These are phyloP conservation scores for Aspergillus taichungensis DNA, from an alignment of 495 filamentous ascomycete species.

Conservation along the genomic window DNA sequence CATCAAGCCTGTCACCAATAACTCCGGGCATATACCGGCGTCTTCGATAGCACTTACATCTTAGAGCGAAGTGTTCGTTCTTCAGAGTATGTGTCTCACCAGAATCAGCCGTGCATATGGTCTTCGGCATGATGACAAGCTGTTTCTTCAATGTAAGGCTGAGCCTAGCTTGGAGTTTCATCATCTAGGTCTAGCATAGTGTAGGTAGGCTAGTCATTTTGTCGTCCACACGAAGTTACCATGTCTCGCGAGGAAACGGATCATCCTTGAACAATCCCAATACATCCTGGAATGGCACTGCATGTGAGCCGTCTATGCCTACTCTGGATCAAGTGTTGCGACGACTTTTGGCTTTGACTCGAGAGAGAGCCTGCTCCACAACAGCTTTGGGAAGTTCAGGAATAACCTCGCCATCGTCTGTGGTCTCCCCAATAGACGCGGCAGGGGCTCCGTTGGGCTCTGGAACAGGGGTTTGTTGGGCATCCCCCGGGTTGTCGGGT, in stretches of 20 bases:
- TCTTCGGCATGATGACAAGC: not conserved
- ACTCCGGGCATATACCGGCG: not conserved
- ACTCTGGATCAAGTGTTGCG: not conserved
- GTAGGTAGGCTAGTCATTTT: no score
- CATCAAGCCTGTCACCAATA: slow-evolving; percentile 16
- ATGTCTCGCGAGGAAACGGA: no score
- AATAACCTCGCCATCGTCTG: slow-evolving; percentile 33
- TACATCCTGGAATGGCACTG: not conserved
- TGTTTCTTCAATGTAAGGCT: slow-evolving; percentile 11
- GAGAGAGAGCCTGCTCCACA: slow-evolving; percentile 43
- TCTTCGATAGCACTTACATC: slow-evolving; percentile 26
- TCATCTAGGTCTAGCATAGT: slow-evolving; percentile 17
- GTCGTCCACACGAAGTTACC: no score
- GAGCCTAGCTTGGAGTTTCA: slow-evolving; percentile 21
- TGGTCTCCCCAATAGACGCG: slow-evolving; percentile 7
- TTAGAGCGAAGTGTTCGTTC: not conserved
- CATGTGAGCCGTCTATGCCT: not conserved
- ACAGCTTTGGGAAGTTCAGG: slow-evolving; percentile 47
- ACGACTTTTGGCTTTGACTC: slow-evolving; percentile 24
- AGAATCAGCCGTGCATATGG: not conserved
- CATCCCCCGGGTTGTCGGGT: slow-evolving; percentile 1
- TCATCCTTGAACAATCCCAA: no score
- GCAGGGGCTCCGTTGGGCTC: not conserved
- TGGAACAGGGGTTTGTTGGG: not conserved
- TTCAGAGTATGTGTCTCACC: slow-evolving; percentile 26